phyloP scores from a whole-genome alignment of 192 early-diverging fungal genomes.

The Coemansia sp. region DNA sequence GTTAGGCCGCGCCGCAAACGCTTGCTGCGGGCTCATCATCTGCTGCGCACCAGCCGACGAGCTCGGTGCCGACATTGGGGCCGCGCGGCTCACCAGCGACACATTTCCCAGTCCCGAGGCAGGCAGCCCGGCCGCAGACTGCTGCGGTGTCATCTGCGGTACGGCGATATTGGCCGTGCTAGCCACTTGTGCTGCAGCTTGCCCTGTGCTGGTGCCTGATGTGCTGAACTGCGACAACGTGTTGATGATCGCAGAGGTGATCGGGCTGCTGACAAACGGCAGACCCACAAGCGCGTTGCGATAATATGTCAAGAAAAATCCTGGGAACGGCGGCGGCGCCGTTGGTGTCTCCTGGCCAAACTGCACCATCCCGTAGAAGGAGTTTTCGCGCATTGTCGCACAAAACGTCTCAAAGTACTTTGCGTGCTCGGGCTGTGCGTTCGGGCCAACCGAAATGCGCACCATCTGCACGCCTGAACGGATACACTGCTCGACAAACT shows the following conservation, averaged over 20 bases:
- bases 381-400: constrained; percentile 31
- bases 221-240: constrained; percentile 13
- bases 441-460: constrained; percentile 21
- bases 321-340: constrained; percentile 14
- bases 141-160: constrained; percentile 35
- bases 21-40: constrained; percentile 44
- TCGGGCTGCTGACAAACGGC: constrained; percentile 27
- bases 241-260: constrained; percentile 15
- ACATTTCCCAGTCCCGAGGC: constrained; percentile 8
- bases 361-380: constrained; percentile 27
- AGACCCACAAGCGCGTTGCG: constrained; percentile 24
- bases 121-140: constrained; percentile 14
- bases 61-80: background rate
- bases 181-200: background rate
- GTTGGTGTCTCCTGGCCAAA: background rate
- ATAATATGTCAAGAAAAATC: constrained; percentile 32
- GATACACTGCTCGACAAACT: constrained; percentile 38
- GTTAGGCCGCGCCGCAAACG: constrained; percentile 22
- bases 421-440: constrained; percentile 14
- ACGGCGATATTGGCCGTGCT: background rate
- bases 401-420: constrained; percentile 50
- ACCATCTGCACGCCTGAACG: constrained; percentile 23
- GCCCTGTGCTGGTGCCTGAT: background rate
- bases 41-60: constrained; percentile 17
- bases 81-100: background rate